Base-by-base conservation (phyloP, 106 monocot species). In the Phalaenopsis aphrodite region DNA sequence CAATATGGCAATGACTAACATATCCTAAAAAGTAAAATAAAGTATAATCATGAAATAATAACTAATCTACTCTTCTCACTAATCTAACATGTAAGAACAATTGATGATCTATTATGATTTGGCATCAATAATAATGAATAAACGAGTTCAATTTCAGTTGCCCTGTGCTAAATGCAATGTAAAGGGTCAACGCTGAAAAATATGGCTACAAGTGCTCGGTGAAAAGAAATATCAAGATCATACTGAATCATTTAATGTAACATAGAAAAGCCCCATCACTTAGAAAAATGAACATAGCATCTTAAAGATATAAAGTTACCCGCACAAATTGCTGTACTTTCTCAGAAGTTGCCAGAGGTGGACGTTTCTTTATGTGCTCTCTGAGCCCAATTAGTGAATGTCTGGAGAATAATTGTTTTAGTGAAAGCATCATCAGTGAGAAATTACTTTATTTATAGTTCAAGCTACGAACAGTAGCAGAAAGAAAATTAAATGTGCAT, bases 281-380 rank as follows among this genome's bases (percentile, higher is more conserved):
- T 61, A 10, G 17, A 76, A 68, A 58, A 78, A 43, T 19, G 43
- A 67, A n/a, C 19, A 21, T 43, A 84, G 41, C 11, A 81, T 56
- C 55, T 41, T 41, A 49, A 15, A 75, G n/a, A 6, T 15, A 76
- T 56, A 42, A 56, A 88, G 80, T 80, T 67, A 98, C 97, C 88
- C 92, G 87, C 72, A 98, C 92, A 86, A 89, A 92, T 82, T 98
- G 97, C 65, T 98, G 97, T 79, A 98, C 92, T 88, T 98, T 98
- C 87, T 98, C 97, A 56, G 94, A 78, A 55, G 94, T 94, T 80
- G 97, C 97, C 77, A 94, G 80, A 43, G 97, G 92, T 43, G 97
- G 92, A 19, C 94, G 97, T 81, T 98, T 98, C 87, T 98, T 98
- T 79, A 98, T 98, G 85, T 98, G 97, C 84, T 98, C 97, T 82